Conservation (phyloP, 78 protist species). For the Parvularia atlantis region DNA sequence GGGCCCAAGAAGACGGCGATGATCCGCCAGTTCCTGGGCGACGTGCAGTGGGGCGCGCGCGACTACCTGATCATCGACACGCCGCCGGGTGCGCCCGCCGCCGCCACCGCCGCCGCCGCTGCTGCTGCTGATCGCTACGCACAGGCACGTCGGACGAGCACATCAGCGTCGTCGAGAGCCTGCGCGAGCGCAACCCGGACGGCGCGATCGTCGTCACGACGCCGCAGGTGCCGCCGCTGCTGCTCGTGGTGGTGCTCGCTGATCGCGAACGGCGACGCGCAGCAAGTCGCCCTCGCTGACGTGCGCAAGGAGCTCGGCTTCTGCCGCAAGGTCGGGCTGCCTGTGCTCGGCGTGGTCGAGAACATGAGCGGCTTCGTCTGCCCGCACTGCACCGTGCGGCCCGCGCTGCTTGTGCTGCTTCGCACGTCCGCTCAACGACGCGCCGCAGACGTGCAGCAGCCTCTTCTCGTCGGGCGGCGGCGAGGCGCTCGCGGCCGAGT, state of each 20-base stretch:
- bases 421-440: too few species aligned
- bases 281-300: slow-evolving; percentile 48
- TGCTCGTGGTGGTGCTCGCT: too few species aligned
- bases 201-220: slow-evolving; percentile 86
- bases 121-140: too few species aligned
- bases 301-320: slow-evolving; percentile 54
- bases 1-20: slow-evolving; percentile 60
- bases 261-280: slow-evolving; percentile 11
- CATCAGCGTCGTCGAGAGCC: slow-evolving; percentile 71
- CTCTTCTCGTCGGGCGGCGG: slow-evolving; percentile 26
- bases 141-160: slow-evolving; percentile 99
- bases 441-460: neutral
- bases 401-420: too few species aligned
- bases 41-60: slow-evolving; percentile 70
- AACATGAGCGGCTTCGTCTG: slow-evolving; percentile 49
- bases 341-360: slow-evolving; percentile 59
- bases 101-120: neutral
- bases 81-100: slow-evolving; percentile 82
- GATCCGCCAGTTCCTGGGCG: slow-evolving; percentile 68
- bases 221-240: too few species aligned
- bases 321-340: slow-evolving; percentile 31
- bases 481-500: slow-evolving; percentile 9
- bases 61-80: slow-evolving; percentile 85
- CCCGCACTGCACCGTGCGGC: neutral
- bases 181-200: slow-evolving; percentile 25